A percentile compares a stretch with the other conserved stretches of the same genome.
These are phyloP conservation scores for Coemansia interrupta DNA, from an alignment of 192 early-diverging fungal genomes.

Conservation along the genomic window DNA sequence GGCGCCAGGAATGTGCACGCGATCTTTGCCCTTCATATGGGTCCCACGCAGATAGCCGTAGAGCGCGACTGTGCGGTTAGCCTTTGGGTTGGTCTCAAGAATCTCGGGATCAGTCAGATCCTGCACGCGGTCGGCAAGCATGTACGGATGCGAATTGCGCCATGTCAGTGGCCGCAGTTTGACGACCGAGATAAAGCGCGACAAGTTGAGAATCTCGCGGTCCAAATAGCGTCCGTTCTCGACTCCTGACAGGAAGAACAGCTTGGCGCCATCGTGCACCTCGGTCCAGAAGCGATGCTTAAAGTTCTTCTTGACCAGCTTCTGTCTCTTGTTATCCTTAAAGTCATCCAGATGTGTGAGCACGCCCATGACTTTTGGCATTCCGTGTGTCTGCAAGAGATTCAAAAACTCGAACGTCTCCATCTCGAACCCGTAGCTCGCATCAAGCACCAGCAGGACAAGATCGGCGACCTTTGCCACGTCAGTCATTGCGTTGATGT, in stretches of 20 bases:
- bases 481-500: slow-evolving; percentile 97
- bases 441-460: slow-evolving; percentile 91
- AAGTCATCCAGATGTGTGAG: slow-evolving; percentile 95
- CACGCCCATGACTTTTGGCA: slow-evolving; percentile 97
- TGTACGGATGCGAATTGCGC: slow-evolving; percentile 97
- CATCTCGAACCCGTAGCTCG: slow-evolving; percentile 99
- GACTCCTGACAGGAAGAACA: slow-evolving; percentile 96
- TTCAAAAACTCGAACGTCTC: slow-evolving; percentile 99
- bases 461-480: slow-evolving; percentile 95
- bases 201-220: slow-evolving; percentile 90
- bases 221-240: slow-evolving; percentile 93
- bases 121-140: slow-evolving; percentile 94
- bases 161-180: slow-evolving; percentile 95
- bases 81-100: slow-evolving; percentile 74
- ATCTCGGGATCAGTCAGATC: slow-evolving; percentile 92
- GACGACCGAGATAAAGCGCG: slow-evolving; percentile 97
- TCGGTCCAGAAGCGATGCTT: slow-evolving; percentile 99
- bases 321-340: slow-evolving; percentile 87
- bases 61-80: slow-evolving; percentile 87
- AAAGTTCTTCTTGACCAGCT: slow-evolving; percentile 84
- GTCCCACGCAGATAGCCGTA: slow-evolving; percentile 96
- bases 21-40: slow-evolving; percentile 80
- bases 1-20: slow-evolving; percentile 93
- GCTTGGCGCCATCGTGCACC: slow-evolving; percentile 97
- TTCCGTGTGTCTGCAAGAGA: slow-evolving; percentile 93